Evolutionary conservation across 129 eudicot species (phyloP).

Genomic region (sunflower (Helianthus annuus)): DNA sequence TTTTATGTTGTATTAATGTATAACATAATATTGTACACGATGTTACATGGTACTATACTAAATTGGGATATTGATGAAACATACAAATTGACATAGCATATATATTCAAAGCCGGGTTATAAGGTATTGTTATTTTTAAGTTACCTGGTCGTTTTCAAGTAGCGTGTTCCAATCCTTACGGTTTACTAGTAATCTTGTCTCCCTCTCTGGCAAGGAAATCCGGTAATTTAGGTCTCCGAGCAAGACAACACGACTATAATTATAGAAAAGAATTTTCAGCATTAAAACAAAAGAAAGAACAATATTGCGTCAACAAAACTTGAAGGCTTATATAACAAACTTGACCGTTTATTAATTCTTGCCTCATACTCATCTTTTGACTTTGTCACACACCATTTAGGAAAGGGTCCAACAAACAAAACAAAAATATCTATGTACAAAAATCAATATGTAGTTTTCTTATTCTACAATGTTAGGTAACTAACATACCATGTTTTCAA

Average conservation of each 20-base stretch:
- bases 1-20: not conserved
- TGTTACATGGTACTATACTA: not conserved
- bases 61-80: not conserved
- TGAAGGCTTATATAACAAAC: not conserved
- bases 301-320: not conserved
- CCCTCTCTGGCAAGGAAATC: slow-evolving; percentile 62
- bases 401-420: not conserved
- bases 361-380: no score
- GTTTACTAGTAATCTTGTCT: slow-evolving; percentile 55
- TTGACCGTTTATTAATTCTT: not conserved
- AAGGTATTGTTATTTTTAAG: not conserved
- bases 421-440: not conserved
- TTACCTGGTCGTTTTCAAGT: slow-evolving; percentile 80
- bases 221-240: slow-evolving; percentile 82
- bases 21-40: not conserved
- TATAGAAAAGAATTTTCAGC: not conserved
- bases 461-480: not conserved
- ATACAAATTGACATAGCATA: no score
- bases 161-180: slow-evolving; percentile 65
- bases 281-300: not conserved
- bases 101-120: no score
- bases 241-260: slow-evolving; percentile 58
- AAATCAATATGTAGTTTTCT: not conserved
- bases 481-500: not conserved
- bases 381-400: not conserved